Base-by-base conservation (phyloP, 192 early-diverging fungal genomes). In the Piromyces finnis region DNA sequence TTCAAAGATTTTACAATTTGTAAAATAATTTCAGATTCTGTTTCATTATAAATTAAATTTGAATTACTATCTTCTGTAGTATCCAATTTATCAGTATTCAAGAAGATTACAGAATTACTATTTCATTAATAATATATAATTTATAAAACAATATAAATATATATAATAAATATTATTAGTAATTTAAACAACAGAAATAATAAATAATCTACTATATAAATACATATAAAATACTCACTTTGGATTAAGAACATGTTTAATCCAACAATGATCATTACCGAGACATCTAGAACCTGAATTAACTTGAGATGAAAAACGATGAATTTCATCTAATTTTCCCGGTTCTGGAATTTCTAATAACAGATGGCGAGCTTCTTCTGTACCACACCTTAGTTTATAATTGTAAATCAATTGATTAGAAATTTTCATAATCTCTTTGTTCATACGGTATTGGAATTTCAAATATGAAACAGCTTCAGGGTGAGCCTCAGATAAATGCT, bases 401-500 rank as follows among this genome's bases (percentile, higher is more conserved):
- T 93, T 88, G 81, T 98, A 98, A 16, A 97, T 91, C 5, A 97
- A 83, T 16, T 85, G 84, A 83, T 97, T 98, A 17, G 92, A 89
- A 11, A 97, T 84, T 26, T 85, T 82, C 94, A 97, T 95, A 51
- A 98, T 94, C 32, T 95, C 95, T 28, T 87, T 82, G 84, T 93
- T 95, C 97, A 98, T 97, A 28, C 97, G 92, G 82, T 97, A 98
- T 82, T 98, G 97, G 79, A 90, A 88, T 79, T 90, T 87, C 30
- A 98, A 85, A 30, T 85, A 89, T 15, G 88, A 88, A 27, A 97
- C 90, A 0, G 95, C 86, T 29, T 90, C 84, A 0, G 97, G 95
- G 80, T 97, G 92, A 9, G 88, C 89, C 79, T 96, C 93, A 26
- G 92, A 92, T 5, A 98, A 86, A 11, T 87, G 85, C 81, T 90